Base-by-base conservation (phyloP, 148 eudicot genomes). In the Chenopodium formosanum region DNA sequence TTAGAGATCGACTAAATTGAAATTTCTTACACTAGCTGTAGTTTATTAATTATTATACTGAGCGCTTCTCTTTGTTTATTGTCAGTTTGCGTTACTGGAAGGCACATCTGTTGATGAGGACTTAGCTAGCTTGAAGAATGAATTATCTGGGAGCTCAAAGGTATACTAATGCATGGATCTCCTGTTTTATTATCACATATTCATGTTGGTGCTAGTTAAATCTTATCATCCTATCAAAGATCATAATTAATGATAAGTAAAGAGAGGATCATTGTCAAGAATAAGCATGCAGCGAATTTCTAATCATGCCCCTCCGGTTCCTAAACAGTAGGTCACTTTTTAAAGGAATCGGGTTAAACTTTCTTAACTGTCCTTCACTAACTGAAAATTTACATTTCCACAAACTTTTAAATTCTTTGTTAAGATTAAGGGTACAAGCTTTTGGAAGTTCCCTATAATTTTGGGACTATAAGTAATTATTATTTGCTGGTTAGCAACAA, bases 91-190 rank as follows among this genome's bases (percentile, higher is more conserved):
- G 8, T 44, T 94, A 87, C 88, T 96, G 44, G 99, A 96, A 88
- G 86, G 87, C 83, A 89, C 98, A 78, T 94, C 98, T 32, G 98
- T 94, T 52, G 99, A 96, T 69, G 98, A 94, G 27, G 99, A 96
- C 77, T 90, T 96, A 60, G 97, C 88, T 69, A 84, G 64, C 85
- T 86, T 96, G 89, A 96, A 90, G 90, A 89, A 86, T 82, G 95
- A 90, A 82, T 74, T 90, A 79, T 90, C 94, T 52, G 94, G 94
- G 80, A 89, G 90, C 80, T 82, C 93, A 77, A 91, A 89, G 99
- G 99, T 96, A 90, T 50, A 78, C 32, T 75, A 34, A 31, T 65
- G 29, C 50, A 31, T 63, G 12, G 22, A 62, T 37, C 81, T 75
- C 60, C 6, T 80, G n/a, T 46, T 10, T 50, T 78, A 25, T 23